A percentile compares a stretch with the other conserved stretches of the same genome.
Evolutionary conservation across 345 rosid genomes (phyloP).

Genomic region (Geranium brycei): DNA sequence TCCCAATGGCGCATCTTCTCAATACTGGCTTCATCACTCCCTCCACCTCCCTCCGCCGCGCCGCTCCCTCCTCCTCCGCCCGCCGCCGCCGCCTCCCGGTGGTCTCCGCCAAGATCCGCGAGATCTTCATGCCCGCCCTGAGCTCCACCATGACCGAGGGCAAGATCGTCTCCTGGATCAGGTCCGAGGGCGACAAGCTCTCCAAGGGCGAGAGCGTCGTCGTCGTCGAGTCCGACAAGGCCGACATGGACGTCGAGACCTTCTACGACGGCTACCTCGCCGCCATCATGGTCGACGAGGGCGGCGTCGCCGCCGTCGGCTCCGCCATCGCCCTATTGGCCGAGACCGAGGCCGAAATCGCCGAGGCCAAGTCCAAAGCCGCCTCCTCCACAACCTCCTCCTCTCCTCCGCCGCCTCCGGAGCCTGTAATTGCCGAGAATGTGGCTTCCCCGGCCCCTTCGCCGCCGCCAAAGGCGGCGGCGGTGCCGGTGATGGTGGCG

Average conservation of each 20-base stretch:
- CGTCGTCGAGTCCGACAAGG: slow-evolving; percentile 90
- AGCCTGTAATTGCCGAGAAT: neutral
- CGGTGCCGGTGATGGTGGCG: slow-evolving; percentile 18
- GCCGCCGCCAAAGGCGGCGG: neutral
- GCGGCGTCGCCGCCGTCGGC: slow-evolving; percentile 82
- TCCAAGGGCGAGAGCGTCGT: slow-evolving; percentile 86
- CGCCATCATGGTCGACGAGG: slow-evolving; percentile 89
- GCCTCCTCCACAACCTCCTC: slow-evolving; percentile 18
- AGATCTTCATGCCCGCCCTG: slow-evolving; percentile 98
- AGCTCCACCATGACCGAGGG: slow-evolving; percentile 97
- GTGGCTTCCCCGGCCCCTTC: slow-evolving; percentile 6
- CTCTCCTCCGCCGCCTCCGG: neutral
- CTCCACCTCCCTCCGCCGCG: slow-evolving; percentile 18
- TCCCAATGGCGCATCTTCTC: slow-evolving; percentile 56
- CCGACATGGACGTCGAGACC: slow-evolving; percentile 97
- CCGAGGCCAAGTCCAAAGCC: slow-evolving; percentile 60
- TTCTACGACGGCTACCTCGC: slow-evolving; percentile 90
- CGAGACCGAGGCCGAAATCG: slow-evolving; percentile 62
- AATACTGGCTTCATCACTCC: slow-evolving; percentile 46
- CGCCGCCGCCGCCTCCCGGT: slow-evolving; percentile 13
- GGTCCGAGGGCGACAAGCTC: slow-evolving; percentile 84
- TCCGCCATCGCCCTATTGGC: slow-evolving; percentile 89
- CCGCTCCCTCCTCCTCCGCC: slow-evolving; percentile 5
- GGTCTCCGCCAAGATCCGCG: slow-evolving; percentile 69
- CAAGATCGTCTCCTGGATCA: slow-evolving; percentile 87